Conservation (phyloP, 2,329 filamentous ascomycete genomes). For the Trichoderma gracile region DNA sequence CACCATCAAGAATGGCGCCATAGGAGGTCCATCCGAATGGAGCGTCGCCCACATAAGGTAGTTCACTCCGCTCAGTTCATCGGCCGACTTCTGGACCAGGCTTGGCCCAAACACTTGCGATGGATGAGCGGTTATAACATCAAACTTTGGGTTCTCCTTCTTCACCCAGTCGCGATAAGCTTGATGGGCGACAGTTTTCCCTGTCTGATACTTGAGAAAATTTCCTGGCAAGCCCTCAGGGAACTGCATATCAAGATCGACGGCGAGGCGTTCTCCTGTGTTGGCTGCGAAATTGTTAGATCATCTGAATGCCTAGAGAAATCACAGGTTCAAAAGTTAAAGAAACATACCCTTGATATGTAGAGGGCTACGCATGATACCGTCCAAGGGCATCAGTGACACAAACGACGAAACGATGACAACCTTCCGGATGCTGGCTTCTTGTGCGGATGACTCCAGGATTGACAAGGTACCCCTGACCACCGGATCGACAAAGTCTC, state of each 20-base stretch:
- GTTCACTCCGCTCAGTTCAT: slow-evolving; percentile 32
- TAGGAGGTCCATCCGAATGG: slow-evolving; percentile 6
- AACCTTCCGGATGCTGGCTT: slow-evolving; percentile 23
- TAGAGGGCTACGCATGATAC: not conserved
- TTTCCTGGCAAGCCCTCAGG: slow-evolving; percentile 11
- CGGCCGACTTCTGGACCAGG: slow-evolving; percentile 22
- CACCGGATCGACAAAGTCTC: slow-evolving; percentile 26
- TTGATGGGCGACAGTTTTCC: slow-evolving; percentile 28
- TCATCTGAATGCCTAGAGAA: not conserved
- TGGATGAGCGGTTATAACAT: slow-evolving; percentile 25
- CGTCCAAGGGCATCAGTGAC: slow-evolving; percentile 24
- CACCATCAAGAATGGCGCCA: slow-evolving; percentile 10
- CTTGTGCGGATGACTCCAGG: slow-evolving; percentile 23
- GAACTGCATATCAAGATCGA: slow-evolving; percentile 15
- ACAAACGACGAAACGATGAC: slow-evolving; percentile 27
- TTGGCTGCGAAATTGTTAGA: not conserved
- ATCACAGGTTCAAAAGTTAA: accelerated
- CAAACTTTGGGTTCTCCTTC: slow-evolving; percentile 22
- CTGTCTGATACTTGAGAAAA: slow-evolving; percentile 26
- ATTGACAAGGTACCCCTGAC: slow-evolving; percentile 26
- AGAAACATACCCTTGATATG: slow-evolving; percentile 21
- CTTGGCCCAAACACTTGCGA: slow-evolving; percentile 27
- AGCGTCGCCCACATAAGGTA: slow-evolving; percentile 10
- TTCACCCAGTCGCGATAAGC: slow-evolving; percentile 28
- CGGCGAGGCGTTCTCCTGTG: not conserved